Evolutionary conservation across 1,284 basidiomycete genomes (phyloP), one percentile per base, ranked within the genome.

Genomic region (Rhizoctonia solani): DNA sequence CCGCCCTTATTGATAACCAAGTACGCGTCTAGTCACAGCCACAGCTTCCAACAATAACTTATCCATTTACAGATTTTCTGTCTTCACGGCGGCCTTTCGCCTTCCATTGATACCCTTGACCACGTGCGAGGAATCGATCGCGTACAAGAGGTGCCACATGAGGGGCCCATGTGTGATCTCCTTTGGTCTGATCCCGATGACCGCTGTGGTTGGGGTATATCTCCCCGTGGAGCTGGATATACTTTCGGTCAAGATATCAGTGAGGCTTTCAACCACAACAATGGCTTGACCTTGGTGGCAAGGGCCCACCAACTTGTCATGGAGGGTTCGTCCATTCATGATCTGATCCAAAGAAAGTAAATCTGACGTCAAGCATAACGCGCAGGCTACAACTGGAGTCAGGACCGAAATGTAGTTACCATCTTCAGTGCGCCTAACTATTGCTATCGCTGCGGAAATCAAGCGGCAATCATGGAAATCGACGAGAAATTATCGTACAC

Each of bases 151-250:
- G 96, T 99, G 2, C 96, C 96, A 4, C 96, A 99, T 78, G 96
- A 99, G 80, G 96, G 96, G 4, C 96, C 96, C 14, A 98, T 99
- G 96, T 99, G 96, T 76, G 96, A 99, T 79, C 82, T 99, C 66
- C 85, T 99, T 66, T 99, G 96, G 96, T 98, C 95, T 66, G 96
- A 99, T 81, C 96, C 96, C 42, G 96, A 99, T 77, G 96, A 99
- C 81, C 90, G 97, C 67, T 98, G 95, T 78, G 97, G 97, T 54
- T 99, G 97, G 97, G 97, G 97, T 39, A 98, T 99, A 76, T 97
- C 94, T 74, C 97, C 97, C 46, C 90, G 97, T 77, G 97, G 97
- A 72, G 97, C 97, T 39, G 97, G 97, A 6, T 99, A 98, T 80
- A 99, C 96, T 8, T 99, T 99, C 76, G 97, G 97, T 25, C 96